Base-by-base conservation (phyloP, 768 basidiomycete species). In the Amanita exitialis region DNA sequence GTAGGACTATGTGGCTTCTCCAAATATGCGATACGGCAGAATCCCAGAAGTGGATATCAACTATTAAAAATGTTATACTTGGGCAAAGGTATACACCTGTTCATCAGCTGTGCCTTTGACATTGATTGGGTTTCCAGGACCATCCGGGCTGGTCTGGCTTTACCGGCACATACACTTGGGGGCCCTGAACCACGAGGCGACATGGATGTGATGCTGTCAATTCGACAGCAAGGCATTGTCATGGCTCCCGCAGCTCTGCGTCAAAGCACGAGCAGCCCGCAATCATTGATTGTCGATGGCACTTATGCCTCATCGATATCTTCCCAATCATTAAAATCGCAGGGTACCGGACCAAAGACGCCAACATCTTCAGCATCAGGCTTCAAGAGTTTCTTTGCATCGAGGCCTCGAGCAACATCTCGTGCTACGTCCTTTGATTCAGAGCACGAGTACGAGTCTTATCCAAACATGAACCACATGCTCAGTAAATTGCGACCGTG, bases 201-300 rank as follows among this genome's bases (percentile, higher is more conserved):
- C 59, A 78, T 90, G 70, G 87, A 90, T 61, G 87, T 89, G 43
- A 85, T 88, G 78, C 72, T 90, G 32, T 83, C 84, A 27, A 86
- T 90, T 73, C 81, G 82, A 44, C 72, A 79, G 28, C 84, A 86
- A 57, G 80, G 77, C n/a, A 65, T 80, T 48, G 68, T 72, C 55
- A 68, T 69, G 25, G 70, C 70, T 23, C 63, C 64, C 47, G 62
- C 62, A 16, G 49, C 50, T 21, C 32, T 59, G 46, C 61, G 57
- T n/a, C 54, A 66, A 10, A 55, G 62, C 35, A 59, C 64, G 1
- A 58, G 62, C 20, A 61, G 67, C 51, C 35, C 63, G 47, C 57
- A 57, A 51, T 59, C 65, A 52, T 54, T 63, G 56, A 36, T 59
- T 51, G 53, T 68, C 25, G 55, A 60, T 46, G 47, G 57, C 53